Conservation (phyloP, 2,329 filamentous ascomycete species). For the Cercospora beticola region DNA sequence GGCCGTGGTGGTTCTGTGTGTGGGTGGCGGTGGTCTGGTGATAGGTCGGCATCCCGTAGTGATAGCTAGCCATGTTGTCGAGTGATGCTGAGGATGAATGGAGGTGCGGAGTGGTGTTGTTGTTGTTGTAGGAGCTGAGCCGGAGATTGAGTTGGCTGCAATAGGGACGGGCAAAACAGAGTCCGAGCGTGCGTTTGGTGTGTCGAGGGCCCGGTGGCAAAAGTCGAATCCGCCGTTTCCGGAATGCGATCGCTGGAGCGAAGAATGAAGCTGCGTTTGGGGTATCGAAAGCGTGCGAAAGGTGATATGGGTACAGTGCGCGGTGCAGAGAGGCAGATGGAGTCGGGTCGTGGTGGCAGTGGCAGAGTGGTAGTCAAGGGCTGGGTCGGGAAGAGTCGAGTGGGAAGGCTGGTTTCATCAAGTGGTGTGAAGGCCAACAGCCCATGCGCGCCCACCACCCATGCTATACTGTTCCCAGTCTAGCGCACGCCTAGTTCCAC, state of each 20-base stretch:
- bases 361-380: background rate
- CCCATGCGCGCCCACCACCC: background rate
- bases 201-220: constrained; percentile 4
- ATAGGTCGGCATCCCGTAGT: constrained; percentile 50
- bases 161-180: background rate
- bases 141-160: constrained; percentile 1
- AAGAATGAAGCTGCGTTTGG: background rate
- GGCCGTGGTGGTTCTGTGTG: constrained; percentile 63
- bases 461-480: background rate
- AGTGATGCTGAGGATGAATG: constrained; percentile 11
- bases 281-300: background rate
- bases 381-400: background rate
- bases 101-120: background rate
- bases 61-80: constrained; percentile 50
- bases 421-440: background rate
- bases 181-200: constrained; percentile 6
- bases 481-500: background rate
- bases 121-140: constrained; percentile 8
- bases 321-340: background rate
- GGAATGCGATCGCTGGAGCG: constrained; percentile 10
- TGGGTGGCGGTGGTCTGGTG: constrained; percentile 53
- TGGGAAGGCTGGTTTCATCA: background rate
- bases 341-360: background rate
- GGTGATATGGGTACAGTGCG: background rate
- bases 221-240: background rate